Evolutionary conservation across 2,329 filamentous ascomycete genomes (phyloP), one percentile per base, ranked within the genome.

Genomic region (Pseudogymnoascus sp.): DNA sequence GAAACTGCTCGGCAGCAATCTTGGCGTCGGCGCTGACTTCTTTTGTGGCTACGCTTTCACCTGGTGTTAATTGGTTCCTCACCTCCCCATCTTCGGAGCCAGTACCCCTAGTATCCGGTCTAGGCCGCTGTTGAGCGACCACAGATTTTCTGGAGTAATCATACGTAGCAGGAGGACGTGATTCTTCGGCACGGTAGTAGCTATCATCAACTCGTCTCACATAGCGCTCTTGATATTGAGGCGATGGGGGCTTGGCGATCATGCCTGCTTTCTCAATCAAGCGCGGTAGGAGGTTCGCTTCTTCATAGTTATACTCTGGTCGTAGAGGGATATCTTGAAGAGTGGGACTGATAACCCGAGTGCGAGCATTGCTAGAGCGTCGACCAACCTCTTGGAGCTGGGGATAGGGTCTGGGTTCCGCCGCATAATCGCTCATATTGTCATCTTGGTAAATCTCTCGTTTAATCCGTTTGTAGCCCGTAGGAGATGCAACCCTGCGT

Each of bases 1-100:
- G 67, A 59, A 78, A 78, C 14, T 71, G 70, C 56, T 77, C 75
- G 10, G 75, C 74, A n/a, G 71, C 75, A 56, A 67, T 73, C 42
- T 70, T 68, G 34, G 72, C 70, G 62, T 75, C 73, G 14, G 67
- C 65, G 5, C 67, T 63, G 59, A 10, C 40, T 37, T 23, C 61
- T 50, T 44, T 59, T 62, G 37, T 40, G 31, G 5, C 64, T 65
- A 42, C 61, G 63, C 12, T 63, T 60, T 6, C 64, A 44, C 50
- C 28, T 18, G 50, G 28, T 16, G 42, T 60, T 46, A 67, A 53
- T 25, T 71, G 66, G 44, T 63, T 69, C 40, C 68, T 67, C 8
- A 76, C 66, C 65, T 77, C 75, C 6, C 74, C 74, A 68, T 77
- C 74, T 66, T 76, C 75, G 4, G 75, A 76, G n/a, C 71, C 70